Evolutionary conservation across 352 stramenopile species (phyloP).

Genomic region (Plasmopara halstedii): DNA sequence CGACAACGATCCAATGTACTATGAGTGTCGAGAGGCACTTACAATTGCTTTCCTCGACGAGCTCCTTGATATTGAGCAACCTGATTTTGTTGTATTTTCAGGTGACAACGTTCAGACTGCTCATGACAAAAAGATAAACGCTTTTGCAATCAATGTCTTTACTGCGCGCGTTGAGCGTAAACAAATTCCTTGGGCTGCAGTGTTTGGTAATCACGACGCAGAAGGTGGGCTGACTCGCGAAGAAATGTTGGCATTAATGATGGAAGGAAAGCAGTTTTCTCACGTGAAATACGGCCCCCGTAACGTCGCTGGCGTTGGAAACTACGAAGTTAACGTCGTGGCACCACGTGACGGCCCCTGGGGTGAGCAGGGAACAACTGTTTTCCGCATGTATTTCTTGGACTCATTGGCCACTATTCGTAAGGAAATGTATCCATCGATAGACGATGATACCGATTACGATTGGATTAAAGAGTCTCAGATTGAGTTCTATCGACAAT

Average conservation of each 20-base stretch:
- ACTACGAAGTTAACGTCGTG: conserved; percentile 51
- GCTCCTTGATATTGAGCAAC: conserved; percentile 48
- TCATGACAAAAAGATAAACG: conserved; percentile 12
- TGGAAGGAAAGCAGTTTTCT: conserved; percentile 27
- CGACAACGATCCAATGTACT: conserved; percentile 18
- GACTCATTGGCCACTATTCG: conserved; percentile 40
- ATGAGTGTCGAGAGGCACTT: conserved; percentile 34
- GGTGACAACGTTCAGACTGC: conserved; percentile 52
- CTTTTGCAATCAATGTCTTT: conserved; percentile 30
- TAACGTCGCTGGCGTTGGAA: conserved; percentile 46
- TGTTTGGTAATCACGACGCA: conserved; percentile 68
- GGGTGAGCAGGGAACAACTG: conserved; percentile 20
- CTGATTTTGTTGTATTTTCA: conserved; percentile 59
- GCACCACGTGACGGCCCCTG: conserved; percentile 32
- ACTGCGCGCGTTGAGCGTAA: conserved; percentile 27
- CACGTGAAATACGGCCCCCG: conserved; percentile 41
- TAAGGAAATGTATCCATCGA: conserved; percentile 16
- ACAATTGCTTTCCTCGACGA: conserved; percentile 47
- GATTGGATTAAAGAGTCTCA: conserved; percentile 46
- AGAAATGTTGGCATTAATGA: conserved; percentile 30
- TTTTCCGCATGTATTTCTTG: conserved; percentile 71
- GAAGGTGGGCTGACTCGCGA: conserved; percentile 34
- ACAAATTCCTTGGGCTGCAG: conserved; percentile 41
- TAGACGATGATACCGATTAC: conserved; percentile 22
- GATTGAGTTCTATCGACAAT: conserved; percentile 31